Evolutionary conservation across 2,329 filamentous ascomycete genomes (phyloP), one percentile per base, ranked within the genome.

Genomic region (Arthrinium puccinioides): DNA sequence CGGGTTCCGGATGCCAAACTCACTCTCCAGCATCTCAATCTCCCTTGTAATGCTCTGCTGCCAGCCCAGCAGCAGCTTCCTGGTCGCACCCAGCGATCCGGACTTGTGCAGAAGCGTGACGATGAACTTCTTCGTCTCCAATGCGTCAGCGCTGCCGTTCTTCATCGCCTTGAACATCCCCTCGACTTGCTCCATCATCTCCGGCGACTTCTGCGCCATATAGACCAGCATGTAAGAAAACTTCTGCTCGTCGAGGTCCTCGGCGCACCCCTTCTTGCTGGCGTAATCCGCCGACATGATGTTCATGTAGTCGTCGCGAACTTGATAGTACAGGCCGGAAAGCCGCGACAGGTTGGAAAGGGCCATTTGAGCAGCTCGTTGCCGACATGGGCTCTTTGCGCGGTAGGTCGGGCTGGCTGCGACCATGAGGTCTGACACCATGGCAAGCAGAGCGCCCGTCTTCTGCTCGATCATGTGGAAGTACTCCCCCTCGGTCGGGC

Each of bases 231-330:
- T 7, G 7, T 16, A 32, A 11, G 30, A 32, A 5, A 32, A 13
- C 29, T 31, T 31, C 18, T 16, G 13, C 31, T 33, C 31, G n/a
- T 33, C 31, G 6, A 33, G 21, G 13, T 24, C 21, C 31, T 33
- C 31, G 13, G 13, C 14, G 6, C 11, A 21, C 13, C 31, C 31
- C 21, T 33, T 33, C 3, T 4, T 4, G 7, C 16, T 10, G 3
- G n/a, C 21, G 31, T 24, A 33, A 21, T 18, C n/a, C 10, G n/a
- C 29, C 29, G 29, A 31, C 4, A 4, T 21, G n/a, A 33, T 6
- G 14, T 84, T 83, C 48, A 77, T 69, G 53, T 82, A 81, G 60
- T 84, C 79, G 61, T 74, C 72, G 38, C 73, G 63, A 53, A 79
- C 76, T 43, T 79, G 74, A 59, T 76, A 79, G 46, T 76, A 66